Percentiles rank a stretch among this genome's conserved stretches.
phyloP scores from a whole-genome alignment of 768 basidiomycete genomes.

The Lactifluus echinatus region DNA sequence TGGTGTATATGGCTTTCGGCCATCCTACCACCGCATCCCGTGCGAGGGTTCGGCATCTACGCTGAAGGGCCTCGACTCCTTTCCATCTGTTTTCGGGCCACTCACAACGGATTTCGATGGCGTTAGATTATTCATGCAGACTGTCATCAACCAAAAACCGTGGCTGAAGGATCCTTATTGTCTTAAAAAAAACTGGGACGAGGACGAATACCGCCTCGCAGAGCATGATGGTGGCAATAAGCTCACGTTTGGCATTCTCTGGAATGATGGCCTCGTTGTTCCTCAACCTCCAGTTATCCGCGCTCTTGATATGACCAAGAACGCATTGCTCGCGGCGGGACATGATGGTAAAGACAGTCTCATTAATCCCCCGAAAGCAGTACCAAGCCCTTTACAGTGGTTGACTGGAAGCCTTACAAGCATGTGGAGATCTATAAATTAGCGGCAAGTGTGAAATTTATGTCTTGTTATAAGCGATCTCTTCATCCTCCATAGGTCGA shows the following conservation, averaged over 20 bases:
- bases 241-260: conserved; percentile 27
- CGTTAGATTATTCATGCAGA: conserved; percentile 59
- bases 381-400: conserved; percentile 23
- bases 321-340: conserved; percentile 40
- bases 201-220: conserved; percentile 47
- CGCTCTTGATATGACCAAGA: conserved; percentile 40
- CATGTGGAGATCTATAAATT: conserved; percentile 26
- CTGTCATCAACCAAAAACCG: conserved; percentile 48
- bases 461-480: not conserved
- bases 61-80: conserved; percentile 61
- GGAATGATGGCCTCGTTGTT: conserved; percentile 39
- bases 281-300: conserved; percentile 47
- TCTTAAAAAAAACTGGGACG: conserved; percentile 50
- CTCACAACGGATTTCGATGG: conserved; percentile 48
- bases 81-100: conserved; percentile 69
- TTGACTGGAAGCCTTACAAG: conserved; percentile 30
- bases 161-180: conserved; percentile 61
- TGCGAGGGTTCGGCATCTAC: conserved; percentile 59
- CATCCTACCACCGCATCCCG: conserved; percentile 62
- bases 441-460: conserved; percentile 18
- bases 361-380: not conserved
- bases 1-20: conserved; percentile 63
- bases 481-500: not conserved
- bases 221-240: conserved; percentile 48
- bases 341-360: conserved; percentile 33